phyloP scores from a whole-genome alignment of 306 rosid species.

The Medicago lupulina region DNA sequence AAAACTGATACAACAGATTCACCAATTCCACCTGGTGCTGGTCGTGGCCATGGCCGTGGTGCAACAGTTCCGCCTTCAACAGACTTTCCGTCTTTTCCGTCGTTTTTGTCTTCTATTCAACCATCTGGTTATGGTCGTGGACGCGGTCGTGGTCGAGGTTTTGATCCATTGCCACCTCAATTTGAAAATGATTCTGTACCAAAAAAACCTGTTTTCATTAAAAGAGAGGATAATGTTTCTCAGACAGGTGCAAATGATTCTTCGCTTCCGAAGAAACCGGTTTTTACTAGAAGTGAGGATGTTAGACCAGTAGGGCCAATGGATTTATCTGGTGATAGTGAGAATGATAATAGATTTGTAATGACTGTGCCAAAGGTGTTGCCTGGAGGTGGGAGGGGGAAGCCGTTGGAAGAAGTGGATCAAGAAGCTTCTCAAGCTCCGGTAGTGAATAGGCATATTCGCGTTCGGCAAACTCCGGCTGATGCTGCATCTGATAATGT shows the following conservation, averaged over 20 bases:
- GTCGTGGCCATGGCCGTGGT: slow-evolving; percentile 82
- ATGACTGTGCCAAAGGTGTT: slow-evolving; percentile 38
- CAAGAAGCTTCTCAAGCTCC: slow-evolving; percentile 29
- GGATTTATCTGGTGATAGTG: slow-evolving; percentile 31
- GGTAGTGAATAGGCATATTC: slow-evolving; percentile 63
- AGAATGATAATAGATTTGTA: slow-evolving; percentile 42
- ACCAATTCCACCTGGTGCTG: slow-evolving; percentile 49
- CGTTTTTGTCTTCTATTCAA: slow-evolving; percentile 56
- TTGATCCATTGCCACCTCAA: slow-evolving; percentile 31
- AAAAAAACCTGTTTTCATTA: slow-evolving; percentile 54
- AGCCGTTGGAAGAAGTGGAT: slow-evolving; percentile 44
- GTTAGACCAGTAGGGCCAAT: too few species aligned
- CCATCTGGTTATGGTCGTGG: slow-evolving; percentile 51
- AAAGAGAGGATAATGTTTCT: slow-evolving; percentile 48
- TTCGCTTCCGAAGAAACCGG: slow-evolving; percentile 45
- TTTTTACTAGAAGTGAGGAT: slow-evolving; percentile 46
- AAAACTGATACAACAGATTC: slow-evolving; percentile 49
- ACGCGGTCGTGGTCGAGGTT: slow-evolving; percentile 61
- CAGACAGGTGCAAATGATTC: slow-evolving; percentile 2
- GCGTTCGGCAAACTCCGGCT: slow-evolving; percentile 34
- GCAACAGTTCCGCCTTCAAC: slow-evolving; percentile 50
- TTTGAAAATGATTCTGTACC: slow-evolving; percentile 45
- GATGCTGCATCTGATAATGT: slow-evolving; percentile 36
- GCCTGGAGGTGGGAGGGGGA: slow-evolving; percentile 72
- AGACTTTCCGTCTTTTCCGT: slow-evolving; percentile 57